phyloP scores from a whole-genome alignment of 352 stramenopile species.

The Phytophthora sansomeana region DNA sequence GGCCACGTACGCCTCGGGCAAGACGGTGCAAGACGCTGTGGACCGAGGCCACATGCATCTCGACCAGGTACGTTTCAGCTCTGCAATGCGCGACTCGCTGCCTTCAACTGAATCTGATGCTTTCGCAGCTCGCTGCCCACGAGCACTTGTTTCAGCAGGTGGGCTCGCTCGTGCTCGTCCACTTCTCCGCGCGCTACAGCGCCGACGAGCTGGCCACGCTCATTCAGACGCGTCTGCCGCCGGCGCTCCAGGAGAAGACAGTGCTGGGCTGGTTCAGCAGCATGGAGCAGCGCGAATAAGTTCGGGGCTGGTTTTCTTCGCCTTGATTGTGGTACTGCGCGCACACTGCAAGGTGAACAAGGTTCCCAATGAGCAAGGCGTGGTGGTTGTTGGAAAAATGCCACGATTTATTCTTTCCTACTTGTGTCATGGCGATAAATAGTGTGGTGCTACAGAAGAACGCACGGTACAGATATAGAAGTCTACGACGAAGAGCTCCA shows the following conservation, averaged over 20 bases:
- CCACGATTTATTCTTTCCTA: conserved; percentile 28
- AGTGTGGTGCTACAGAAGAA: conserved; percentile 47
- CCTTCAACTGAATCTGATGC: conserved; percentile 20
- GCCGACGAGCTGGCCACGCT: conserved; percentile 41
- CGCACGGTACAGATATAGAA: conserved; percentile 17
- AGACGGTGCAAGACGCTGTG: conserved; percentile 46
- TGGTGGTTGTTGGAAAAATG: conserved; percentile 18
- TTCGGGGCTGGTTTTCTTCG: conserved; percentile 9
- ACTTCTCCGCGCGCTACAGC: conserved; percentile 78
- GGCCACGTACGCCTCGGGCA: conserved; percentile 73
- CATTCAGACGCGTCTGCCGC: conserved; percentile 42
- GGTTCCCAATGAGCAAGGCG: neutral
- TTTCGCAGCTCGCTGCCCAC: conserved; percentile 54
- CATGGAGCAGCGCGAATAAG: neutral
- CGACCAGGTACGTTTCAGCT: conserved; percentile 55
- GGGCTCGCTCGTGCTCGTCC: conserved; percentile 67
- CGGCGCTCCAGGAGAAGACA: conserved; percentile 55
- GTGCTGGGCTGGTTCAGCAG: conserved; percentile 34
- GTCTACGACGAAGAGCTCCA: conserved; percentile 59
- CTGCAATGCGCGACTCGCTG: conserved; percentile 2
- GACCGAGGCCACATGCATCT: conserved; percentile 80
- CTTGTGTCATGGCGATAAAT: conserved; percentile 50
- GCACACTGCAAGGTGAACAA: conserved; percentile 1
- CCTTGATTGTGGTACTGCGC: neutral
- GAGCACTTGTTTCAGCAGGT: conserved; percentile 59